phyloP scores from a whole-genome alignment of 139 green algal genomes.

The Picochlorum costavermella region DNA sequence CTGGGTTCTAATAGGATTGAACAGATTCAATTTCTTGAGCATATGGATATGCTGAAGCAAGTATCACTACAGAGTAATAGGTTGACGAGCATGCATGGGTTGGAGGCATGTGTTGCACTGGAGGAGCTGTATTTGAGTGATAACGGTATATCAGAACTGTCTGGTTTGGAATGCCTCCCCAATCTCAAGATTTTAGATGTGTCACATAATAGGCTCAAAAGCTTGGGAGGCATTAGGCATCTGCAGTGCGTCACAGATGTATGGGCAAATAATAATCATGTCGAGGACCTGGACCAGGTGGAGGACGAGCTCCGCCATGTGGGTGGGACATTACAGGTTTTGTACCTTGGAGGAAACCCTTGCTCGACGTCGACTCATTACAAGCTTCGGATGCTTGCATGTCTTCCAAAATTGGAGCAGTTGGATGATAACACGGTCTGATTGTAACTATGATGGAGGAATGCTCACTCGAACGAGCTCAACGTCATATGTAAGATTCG shows the following conservation, averaged over 20 bases:
- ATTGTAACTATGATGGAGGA: constrained; percentile 48
- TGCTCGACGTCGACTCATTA: constrained; percentile 43
- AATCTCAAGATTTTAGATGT: constrained; percentile 74
- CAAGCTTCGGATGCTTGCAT: constrained; percentile 33
- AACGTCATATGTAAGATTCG: constrained; percentile 64
- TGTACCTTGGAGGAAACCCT: constrained; percentile 84
- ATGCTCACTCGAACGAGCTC: constrained; percentile 66
- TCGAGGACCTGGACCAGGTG: constrained; percentile 49
- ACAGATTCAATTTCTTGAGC: constrained; percentile 41
- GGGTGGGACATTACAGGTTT: constrained; percentile 44
- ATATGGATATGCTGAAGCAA: constrained; percentile 25
- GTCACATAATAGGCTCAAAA: constrained; percentile 57
- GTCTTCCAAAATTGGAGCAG: constrained; percentile 71
- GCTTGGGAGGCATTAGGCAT: constrained; percentile 28
- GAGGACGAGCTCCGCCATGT: constrained; percentile 34
- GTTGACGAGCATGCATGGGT: constrained; percentile 63
- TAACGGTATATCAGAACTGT: constrained; percentile 63
- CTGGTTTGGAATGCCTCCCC: constrained; percentile 46
- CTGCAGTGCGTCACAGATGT: constrained; percentile 61
- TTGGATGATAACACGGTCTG: constrained; percentile 55
- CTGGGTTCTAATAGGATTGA: constrained; percentile 85
- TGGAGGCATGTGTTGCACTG: constrained; percentile 56
- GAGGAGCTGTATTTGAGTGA: constrained; percentile 89
- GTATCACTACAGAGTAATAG: constrained; percentile 66
- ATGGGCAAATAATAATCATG: constrained; percentile 89